A percentile compares a stretch with the other conserved stretches of the same genome.
These are phyloP conservation scores for Cyclostephanos tholiformis DNA, from an alignment of 108 stramenopile genomes.

Conservation along the genomic window DNA sequence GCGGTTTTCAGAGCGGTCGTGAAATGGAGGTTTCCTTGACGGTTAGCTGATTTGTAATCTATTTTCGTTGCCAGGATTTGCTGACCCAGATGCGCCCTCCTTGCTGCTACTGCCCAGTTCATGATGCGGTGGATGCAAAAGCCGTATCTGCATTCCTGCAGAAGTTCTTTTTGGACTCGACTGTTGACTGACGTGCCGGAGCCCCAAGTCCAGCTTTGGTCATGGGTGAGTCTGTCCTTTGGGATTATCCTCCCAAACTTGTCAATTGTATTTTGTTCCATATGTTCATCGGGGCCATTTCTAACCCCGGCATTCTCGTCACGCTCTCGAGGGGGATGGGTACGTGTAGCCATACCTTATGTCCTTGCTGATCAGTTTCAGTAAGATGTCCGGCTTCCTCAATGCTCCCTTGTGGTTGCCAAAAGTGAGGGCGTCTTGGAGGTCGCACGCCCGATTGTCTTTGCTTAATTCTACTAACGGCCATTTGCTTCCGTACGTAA, in stretches of 20 bases:
- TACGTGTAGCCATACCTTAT: slow-evolving; percentile 1
- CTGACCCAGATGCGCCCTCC: neutral
- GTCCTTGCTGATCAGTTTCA: slow-evolving; percentile 12
- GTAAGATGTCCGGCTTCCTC: neutral
- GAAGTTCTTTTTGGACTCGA: neutral
- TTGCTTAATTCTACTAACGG: neutral
- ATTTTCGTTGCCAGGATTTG: slow-evolving; percentile 12
- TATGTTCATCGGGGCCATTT: too few relatives aligned
- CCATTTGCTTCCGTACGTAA: neutral
- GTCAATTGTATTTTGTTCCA: too few relatives aligned
- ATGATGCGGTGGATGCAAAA: neutral
- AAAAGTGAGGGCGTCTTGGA: slow-evolving; percentile 6
- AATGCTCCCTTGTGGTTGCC: slow-evolving; percentile 19
- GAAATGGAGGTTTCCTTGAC: slow-evolving; percentile 2
- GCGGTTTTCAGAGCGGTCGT: slow-evolving; percentile 17
- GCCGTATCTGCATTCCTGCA: neutral
- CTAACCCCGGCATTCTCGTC: too few relatives aligned
- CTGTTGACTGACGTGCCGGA: neutral
- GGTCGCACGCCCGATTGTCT: neutral
- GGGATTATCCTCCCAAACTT: too few relatives aligned
- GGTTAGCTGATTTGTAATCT: slow-evolving; percentile 1
- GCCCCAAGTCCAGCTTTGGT: slow-evolving; percentile 11
- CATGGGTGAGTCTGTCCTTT: slow-evolving; percentile 27
- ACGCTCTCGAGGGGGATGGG: neutral
- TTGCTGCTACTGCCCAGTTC: slow-evolving; percentile 10